A percentile compares a stretch with the other conserved stretches of the same genome.
These are phyloP conservation scores for Chimonanthus praecox DNA, from an alignment of 164 flowering plant species.

Conservation along the genomic window DNA sequence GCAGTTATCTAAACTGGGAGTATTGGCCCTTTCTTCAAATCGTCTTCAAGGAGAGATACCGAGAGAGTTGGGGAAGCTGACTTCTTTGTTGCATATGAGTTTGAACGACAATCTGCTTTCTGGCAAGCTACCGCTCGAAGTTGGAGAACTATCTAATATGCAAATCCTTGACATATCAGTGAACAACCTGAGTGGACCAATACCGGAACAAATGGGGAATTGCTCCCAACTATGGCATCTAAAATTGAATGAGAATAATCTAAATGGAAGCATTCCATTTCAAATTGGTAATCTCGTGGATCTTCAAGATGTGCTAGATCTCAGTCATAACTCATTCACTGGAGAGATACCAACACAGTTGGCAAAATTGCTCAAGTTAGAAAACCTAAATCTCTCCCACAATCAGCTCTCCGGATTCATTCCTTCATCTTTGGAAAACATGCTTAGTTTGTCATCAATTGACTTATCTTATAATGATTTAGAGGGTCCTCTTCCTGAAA, in stretches of 20 bases:
- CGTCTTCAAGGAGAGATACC: slow-evolving; percentile 7
- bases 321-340: slow-evolving; percentile 2
- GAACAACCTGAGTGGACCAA: background rate
- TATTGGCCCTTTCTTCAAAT: slow-evolving; percentile 4
- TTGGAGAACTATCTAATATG: background rate
- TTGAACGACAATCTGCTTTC: slow-evolving; percentile 3
- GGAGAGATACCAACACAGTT: slow-evolving; percentile 8
- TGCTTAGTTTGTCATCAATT: slow-evolving; percentile 4
- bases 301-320: slow-evolving; percentile 4
- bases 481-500: background rate
- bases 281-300: slow-evolving; percentile 1
- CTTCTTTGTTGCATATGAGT: background rate
- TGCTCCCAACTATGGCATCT: slow-evolving; percentile 1
- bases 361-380: slow-evolving; percentile 1
- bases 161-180: slow-evolving; percentile 1
- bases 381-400: slow-evolving; percentile 10
- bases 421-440: slow-evolving; percentile 1
- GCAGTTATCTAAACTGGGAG: background rate
- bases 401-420: slow-evolving; percentile 4
- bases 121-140: background rate
- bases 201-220: background rate
- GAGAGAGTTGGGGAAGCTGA: background rate
- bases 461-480: slow-evolving; percentile 4
- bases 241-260: slow-evolving; percentile 1
- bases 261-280: slow-evolving; percentile 8